phyloP scores from a whole-genome alignment of 768 basidiomycete genomes.

The Psilocybe azurescens region DNA sequence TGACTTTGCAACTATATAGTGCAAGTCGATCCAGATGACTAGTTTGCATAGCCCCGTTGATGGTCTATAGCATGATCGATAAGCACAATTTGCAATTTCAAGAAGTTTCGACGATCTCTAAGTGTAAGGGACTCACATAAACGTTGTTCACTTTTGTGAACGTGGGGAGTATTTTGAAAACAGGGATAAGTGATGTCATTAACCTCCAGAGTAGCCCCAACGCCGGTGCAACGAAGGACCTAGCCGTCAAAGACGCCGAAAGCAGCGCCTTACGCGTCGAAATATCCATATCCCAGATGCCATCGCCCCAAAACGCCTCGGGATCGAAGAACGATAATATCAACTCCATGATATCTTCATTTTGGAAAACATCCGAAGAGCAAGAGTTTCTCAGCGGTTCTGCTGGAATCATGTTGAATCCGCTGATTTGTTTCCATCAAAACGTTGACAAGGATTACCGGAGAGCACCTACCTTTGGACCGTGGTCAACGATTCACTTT shows the following conservation, averaged over 20 bases:
- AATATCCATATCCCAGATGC: constrained; percentile 1
- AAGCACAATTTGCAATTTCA: not conserved
- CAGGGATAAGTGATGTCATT: constrained; percentile 13
- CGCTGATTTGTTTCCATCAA: too few species aligned
- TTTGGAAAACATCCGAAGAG: constrained; percentile 1
- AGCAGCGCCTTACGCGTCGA: constrained; percentile 8
- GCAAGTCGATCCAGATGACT: constrained; percentile 8
- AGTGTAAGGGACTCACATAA: constrained; percentile 9
- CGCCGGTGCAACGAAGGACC: constrained; percentile 10
- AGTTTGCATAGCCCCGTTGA: constrained; percentile 3
- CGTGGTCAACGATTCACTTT: too few species aligned
- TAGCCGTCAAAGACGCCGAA: constrained; percentile 12
- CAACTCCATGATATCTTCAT: constrained; percentile 10
- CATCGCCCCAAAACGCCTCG: constrained; percentile 8
- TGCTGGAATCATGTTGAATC: too few species aligned
- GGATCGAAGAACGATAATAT: constrained; percentile 18
- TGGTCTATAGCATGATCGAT: constrained; percentile 6
- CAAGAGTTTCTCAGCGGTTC: too few species aligned
- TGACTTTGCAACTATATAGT: constrained; percentile 9
- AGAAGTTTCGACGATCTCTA: not conserved
- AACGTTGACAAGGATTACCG: too few species aligned
- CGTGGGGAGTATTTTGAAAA: constrained; percentile 11
- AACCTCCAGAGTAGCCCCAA: constrained; percentile 13
- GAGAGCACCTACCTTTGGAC: too few species aligned
- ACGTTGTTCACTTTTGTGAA: constrained; percentile 13